phyloP scores from a whole-genome alignment of 768 basidiomycete genomes.

The Tricholoma bakamatsutake region DNA sequence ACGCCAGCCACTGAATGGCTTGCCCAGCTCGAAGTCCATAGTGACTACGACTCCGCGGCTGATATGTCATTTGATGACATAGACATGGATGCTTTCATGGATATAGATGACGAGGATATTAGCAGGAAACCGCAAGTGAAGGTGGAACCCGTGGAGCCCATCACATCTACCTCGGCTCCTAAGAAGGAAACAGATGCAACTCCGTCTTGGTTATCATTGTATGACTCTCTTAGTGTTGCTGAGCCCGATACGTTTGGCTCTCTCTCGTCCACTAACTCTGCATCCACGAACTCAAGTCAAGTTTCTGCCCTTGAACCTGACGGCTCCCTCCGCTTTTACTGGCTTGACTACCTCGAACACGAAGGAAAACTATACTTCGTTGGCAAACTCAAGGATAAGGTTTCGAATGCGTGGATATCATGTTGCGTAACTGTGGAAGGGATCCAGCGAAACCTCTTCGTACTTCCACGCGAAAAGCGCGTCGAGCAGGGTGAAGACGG shows the following conservation, averaged over 20 bases:
- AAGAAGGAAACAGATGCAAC: slow-evolving; percentile 39
- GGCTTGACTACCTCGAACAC: slow-evolving; percentile 91
- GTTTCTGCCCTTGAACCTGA: slow-evolving; percentile 72
- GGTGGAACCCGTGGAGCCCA: slow-evolving; percentile 22
- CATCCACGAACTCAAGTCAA: slow-evolving; percentile 30
- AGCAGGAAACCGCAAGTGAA: slow-evolving; percentile 33
- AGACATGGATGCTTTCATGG: slow-evolving; percentile 57
- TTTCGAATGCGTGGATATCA: slow-evolving; percentile 64
- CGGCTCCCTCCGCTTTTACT: slow-evolving; percentile 86
- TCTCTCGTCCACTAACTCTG: slow-evolving; percentile 27
- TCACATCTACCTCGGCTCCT: slow-evolving; percentile 17
- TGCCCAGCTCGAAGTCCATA: slow-evolving; percentile 53
- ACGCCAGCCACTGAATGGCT: slow-evolving; percentile 55
- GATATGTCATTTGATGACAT: slow-evolving; percentile 46
- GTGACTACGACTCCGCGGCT: slow-evolving; percentile 36
- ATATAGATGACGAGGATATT: slow-evolving; percentile 48
- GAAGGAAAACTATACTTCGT: slow-evolving; percentile 83
- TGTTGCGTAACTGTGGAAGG: slow-evolving; percentile 84
- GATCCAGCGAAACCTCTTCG: slow-evolving; percentile 86
- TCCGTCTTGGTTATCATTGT: slow-evolving; percentile 69
- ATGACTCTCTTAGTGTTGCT: slow-evolving; percentile 63
- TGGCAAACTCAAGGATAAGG: slow-evolving; percentile 85
- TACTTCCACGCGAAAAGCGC: slow-evolving; percentile 69
- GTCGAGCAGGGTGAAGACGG: slow-evolving; percentile 54
- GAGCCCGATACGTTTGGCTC: slow-evolving; percentile 56